A percentile compares a stretch with the other conserved stretches of the same genome.
Conservation (phyloP, 805 yeast genomes). For the Teunomyces panamensis region DNA sequence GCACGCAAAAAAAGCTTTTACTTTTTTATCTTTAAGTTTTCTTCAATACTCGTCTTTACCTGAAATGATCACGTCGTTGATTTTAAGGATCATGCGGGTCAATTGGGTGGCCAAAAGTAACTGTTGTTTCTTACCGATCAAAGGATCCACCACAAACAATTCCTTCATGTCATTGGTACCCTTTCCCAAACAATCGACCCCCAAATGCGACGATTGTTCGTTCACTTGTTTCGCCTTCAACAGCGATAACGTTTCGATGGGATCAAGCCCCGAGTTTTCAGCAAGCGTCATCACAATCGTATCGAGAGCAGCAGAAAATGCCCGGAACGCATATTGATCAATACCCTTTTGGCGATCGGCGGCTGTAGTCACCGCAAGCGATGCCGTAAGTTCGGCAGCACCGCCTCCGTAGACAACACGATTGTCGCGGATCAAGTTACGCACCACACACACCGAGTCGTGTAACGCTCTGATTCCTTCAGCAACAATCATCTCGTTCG, state of each 20-base stretch:
- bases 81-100: constrained; percentile 95
- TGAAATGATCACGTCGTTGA: constrained; percentile 91
- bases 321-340: constrained; percentile 97
- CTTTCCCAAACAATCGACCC: constrained; percentile 90
- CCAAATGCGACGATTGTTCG: constrained; percentile 67
- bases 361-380: constrained; percentile 84
- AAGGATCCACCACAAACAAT: constrained; percentile 92
- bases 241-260: constrained; percentile 83
- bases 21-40: not conserved
- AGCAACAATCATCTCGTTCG: constrained; percentile 96
- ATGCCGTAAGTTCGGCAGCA: constrained; percentile 93
- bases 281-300: constrained; percentile 92
- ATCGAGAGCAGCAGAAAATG: constrained; percentile 88
- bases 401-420: constrained; percentile 99
- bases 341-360: constrained; percentile 94
- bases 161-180: constrained; percentile 92
- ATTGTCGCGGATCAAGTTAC: constrained; percentile 88
- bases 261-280: constrained; percentile 93
- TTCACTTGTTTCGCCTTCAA: constrained; percentile 83
- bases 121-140: constrained; percentile 96
- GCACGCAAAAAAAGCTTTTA: constrained; percentile 1
- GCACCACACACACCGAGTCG: constrained; percentile 94
- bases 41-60: constrained; percentile 70
- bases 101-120: constrained; percentile 92
- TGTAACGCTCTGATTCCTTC: constrained; percentile 96